Percentiles rank a stretch among this genome's conserved stretches.
These are phyloP conservation scores for Umbelopsis vinacea DNA, from an alignment of 192 early-diverging fungal genomes.

Conservation along the genomic window DNA sequence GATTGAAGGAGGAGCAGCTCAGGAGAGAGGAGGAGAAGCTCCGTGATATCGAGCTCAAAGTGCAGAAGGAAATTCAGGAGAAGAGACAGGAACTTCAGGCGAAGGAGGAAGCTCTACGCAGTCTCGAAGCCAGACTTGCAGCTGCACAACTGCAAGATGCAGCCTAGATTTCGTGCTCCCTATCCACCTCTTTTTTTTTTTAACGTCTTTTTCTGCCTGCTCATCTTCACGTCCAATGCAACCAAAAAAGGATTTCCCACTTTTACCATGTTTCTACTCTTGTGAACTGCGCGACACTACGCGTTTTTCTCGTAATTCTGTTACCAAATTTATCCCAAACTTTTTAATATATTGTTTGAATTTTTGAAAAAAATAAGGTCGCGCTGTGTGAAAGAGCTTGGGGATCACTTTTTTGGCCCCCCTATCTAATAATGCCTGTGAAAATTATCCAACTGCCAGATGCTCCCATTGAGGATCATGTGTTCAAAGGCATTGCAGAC, in stretches of 20 bases:
- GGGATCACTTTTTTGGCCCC: not conserved
- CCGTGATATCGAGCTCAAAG: conserved; percentile 56
- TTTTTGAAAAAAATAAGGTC: not conserved
- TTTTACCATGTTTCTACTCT: conserved; percentile 13
- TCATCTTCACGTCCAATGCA: conserved; percentile 7
- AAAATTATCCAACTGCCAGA: not conserved
- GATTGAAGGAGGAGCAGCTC: conserved; percentile 58
- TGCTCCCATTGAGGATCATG: not conserved
- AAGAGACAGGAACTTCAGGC: conserved; percentile 61
- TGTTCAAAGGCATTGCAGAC: not conserved
- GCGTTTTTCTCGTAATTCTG: conserved; percentile 19
- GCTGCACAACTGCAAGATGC: conserved; percentile 45
- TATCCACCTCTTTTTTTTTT: conserved; percentile 4
- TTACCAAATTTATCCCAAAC: conserved; percentile 21
- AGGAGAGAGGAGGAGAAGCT: conserved; percentile 61
- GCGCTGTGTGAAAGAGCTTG: not conserved
- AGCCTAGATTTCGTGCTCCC: not conserved
- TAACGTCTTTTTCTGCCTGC: not conserved
- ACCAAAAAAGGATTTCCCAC: conserved; percentile 18
- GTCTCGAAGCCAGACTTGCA: conserved; percentile 52
- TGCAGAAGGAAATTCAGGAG: conserved; percentile 58
- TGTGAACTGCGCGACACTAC: conserved; percentile 10
- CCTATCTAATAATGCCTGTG: too few species aligned
- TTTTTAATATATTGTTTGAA: conserved; percentile 17
- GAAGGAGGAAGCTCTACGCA: conserved; percentile 60